Percentiles rank a stretch among this genome's conserved stretches.
These are phyloP conservation scores for Neoarthrinium moseri DNA, from an alignment of 2,329 filamentous ascomycete genomes.

Conservation along the genomic window DNA sequence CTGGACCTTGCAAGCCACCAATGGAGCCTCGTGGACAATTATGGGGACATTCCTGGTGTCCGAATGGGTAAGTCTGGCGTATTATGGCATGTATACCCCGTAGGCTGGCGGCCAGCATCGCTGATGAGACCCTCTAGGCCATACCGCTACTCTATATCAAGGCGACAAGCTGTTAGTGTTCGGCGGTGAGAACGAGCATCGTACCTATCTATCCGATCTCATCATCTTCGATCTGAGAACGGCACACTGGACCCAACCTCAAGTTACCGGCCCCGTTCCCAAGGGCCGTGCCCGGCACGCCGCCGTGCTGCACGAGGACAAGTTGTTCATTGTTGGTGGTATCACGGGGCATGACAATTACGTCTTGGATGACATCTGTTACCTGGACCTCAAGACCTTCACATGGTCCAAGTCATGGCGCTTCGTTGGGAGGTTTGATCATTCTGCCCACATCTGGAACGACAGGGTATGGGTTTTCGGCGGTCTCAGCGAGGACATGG, in stretches of 20 bases:
- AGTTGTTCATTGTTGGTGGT: slow-evolving; percentile 93
- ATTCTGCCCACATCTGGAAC: slow-evolving; percentile 89
- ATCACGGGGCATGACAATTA: slow-evolving; percentile 90
- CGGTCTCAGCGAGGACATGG: slow-evolving; percentile 92
- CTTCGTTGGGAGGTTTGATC: slow-evolving; percentile 92
- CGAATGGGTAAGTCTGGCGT: slow-evolving; percentile 83
- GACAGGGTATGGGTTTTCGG: slow-evolving; percentile 96
- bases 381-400: slow-evolving; percentile 93
- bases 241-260: slow-evolving; percentile 91
- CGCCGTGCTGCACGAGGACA: slow-evolving; percentile 92
- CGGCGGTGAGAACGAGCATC: slow-evolving; percentile 96
- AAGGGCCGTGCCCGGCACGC: slow-evolving; percentile 91
- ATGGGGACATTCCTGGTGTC: slow-evolving; percentile 94
- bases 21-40: slow-evolving; percentile 97
- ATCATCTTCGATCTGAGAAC: slow-evolving; percentile 95
- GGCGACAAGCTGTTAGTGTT: slow-evolving; percentile 96
- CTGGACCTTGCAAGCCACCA: slow-evolving; percentile 84
- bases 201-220: slow-evolving; percentile 91
- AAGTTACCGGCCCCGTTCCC: slow-evolving; percentile 79
- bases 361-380: slow-evolving; percentile 94
- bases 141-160: slow-evolving; percentile 91
- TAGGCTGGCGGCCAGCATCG: too few relatives aligned
- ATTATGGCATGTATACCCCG: too few relatives aligned
- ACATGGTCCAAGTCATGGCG: slow-evolving; percentile 97
- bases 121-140: slow-evolving; percentile 59